Conservation (phyloP, 2,329 filamentous ascomycete genomes). For the Rhinocladiella similis region DNA sequence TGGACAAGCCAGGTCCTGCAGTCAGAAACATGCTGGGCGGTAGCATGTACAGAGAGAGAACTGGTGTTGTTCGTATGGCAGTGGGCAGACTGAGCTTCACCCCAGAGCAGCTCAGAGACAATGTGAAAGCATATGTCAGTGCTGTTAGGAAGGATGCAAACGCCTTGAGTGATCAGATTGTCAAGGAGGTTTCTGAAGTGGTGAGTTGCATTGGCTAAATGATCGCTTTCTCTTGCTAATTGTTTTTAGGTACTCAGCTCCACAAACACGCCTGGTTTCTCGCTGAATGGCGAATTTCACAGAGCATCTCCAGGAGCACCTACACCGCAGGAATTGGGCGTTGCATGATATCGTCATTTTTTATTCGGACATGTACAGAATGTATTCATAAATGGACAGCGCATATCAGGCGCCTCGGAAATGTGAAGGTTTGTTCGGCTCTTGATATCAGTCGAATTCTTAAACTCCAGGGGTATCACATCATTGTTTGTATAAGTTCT, state of each 20-base stretch:
- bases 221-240: conserved; percentile 27
- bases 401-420: no score
- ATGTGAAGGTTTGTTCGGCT: conserved; percentile 39
- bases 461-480: background rate
- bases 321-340: conserved; percentile 16
- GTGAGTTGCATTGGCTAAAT: conserved; percentile 42
- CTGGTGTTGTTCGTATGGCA: conserved; percentile 83
- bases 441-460: no score
- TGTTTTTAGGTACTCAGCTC: conserved; percentile 71
- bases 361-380: conserved; percentile 45
- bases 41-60: conserved; percentile 80
- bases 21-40: conserved; percentile 82
- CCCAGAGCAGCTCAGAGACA: conserved; percentile 79
- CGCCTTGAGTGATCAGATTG: conserved; percentile 56
- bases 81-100: conserved; percentile 88
- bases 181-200: conserved; percentile 73
- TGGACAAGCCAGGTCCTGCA: conserved; percentile 71
- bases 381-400: no score
- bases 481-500: background rate
- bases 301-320: conserved; percentile 12
- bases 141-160: conserved; percentile 76
- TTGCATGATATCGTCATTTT: conserved; percentile 16
- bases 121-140: conserved; percentile 75
- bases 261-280: conserved; percentile 83
- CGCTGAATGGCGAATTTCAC: conserved; percentile 73